A percentile compares a stretch with the other conserved stretches of the same genome.
These are phyloP conservation scores for Bondarzewia mesenterica DNA, from an alignment of 1,284 basidiomycete genomes.

Conservation along the genomic window DNA sequence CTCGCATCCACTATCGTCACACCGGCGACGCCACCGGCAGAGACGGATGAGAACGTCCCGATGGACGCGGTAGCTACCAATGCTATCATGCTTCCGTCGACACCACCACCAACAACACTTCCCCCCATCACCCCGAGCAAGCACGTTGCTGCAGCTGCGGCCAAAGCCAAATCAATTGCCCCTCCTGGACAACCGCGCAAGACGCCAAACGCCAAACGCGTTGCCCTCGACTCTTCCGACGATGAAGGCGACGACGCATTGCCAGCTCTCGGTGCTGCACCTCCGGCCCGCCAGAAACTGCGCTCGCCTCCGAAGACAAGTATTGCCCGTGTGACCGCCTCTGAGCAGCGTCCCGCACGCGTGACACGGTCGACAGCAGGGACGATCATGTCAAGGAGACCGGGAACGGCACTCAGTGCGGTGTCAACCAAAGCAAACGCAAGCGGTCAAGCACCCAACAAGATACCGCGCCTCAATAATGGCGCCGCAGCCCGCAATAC, in stretches of 20 bases:
- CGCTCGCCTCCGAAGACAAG: slow-evolving; percentile 28
- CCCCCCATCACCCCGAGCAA: slow-evolving; percentile 74
- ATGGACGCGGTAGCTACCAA: slow-evolving; percentile 29
- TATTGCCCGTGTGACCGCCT: slow-evolving; percentile 40
- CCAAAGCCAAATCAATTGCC: slow-evolving; percentile 57
- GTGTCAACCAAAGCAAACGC: slow-evolving; percentile 23
- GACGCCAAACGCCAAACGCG: slow-evolving; percentile 70
- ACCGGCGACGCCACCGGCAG: slow-evolving; percentile 76
- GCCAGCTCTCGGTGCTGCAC: slow-evolving; percentile 46
- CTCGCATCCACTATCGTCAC: slow-evolving; percentile 46
- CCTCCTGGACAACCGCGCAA: slow-evolving; percentile 82
- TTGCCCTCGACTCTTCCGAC: slow-evolving; percentile 48
- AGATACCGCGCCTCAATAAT: slow-evolving; percentile 65
- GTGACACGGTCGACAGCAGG: slow-evolving; percentile 64
- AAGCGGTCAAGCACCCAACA: slow-evolving; percentile 50
- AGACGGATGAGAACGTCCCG: slow-evolving; percentile 39
- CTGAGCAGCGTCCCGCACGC: slow-evolving; percentile 63
- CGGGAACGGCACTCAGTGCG: slow-evolving; percentile 25
- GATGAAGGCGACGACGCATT: slow-evolving; percentile 56
- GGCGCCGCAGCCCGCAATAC: slow-evolving; percentile 34
- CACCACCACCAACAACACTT: slow-evolving; percentile 27
- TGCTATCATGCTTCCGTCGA: slow-evolving; percentile 24
- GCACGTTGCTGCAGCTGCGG: slow-evolving; percentile 59
- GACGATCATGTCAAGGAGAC: slow-evolving; percentile 33
- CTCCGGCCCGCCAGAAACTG: slow-evolving; percentile 22